A percentile compares a stretch with the other conserved stretches of the same genome.
These are phyloP conservation scores for Debaryomyces prosopidis DNA, from an alignment of 805 yeast species.

Conservation along the genomic window DNA sequence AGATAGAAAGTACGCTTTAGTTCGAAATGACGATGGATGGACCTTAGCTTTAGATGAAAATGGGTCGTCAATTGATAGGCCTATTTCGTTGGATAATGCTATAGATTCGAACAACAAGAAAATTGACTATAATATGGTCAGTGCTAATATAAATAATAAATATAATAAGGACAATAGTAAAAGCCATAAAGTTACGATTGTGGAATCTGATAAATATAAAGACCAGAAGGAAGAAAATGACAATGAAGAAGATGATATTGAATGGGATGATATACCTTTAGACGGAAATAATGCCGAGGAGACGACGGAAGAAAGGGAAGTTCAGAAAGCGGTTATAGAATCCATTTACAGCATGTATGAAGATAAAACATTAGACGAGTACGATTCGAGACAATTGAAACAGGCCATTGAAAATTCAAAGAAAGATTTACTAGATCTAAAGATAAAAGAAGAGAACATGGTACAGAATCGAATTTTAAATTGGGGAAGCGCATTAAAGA, in stretches of 20 bases:
- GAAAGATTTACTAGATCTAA: conserved; percentile 34
- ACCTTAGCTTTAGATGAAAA: conserved; percentile 59
- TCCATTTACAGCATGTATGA: conserved; percentile 36
- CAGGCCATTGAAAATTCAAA: conserved; percentile 51
- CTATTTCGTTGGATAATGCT: conserved; percentile 53
- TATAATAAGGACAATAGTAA: conserved; percentile 5
- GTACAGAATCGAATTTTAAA: neutral
- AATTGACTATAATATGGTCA: conserved; percentile 3
- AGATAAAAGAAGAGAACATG: conserved; percentile 24
- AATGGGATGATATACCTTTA: conserved; percentile 72
- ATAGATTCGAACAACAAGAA: conserved; percentile 17
- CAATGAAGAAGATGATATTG: conserved; percentile 43
- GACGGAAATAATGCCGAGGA: conserved; percentile 24
- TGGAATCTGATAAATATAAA: neutral
- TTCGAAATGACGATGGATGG: conserved; percentile 83
- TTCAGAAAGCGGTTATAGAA: conserved; percentile 31
- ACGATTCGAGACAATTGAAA: conserved; percentile 34
- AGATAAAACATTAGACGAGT: conserved; percentile 5
- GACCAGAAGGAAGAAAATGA: conserved; percentile 1
- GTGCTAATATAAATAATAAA: neutral
- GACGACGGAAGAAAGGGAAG: conserved; percentile 26
- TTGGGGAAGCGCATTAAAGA: neutral
- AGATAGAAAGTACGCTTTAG: conserved; percentile 71
- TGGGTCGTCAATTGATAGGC: conserved; percentile 42
- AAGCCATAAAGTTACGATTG: conserved; percentile 3